These are phyloP conservation scores for Metschnikowia cerradonensis DNA, from an alignment of 805 yeast species.

Conservation along the genomic window DNA sequence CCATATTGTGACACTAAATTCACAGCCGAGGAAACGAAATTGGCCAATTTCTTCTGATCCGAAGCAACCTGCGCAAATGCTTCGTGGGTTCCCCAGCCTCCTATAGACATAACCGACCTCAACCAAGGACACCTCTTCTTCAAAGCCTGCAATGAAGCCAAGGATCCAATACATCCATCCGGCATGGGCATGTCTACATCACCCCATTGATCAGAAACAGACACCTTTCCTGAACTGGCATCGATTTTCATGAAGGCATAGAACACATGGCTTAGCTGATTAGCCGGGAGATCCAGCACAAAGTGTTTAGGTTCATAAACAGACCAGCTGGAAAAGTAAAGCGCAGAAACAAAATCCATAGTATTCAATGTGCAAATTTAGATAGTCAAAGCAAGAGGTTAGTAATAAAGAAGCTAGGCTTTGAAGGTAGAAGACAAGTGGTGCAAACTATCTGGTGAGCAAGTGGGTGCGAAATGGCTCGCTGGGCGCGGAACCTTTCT, in stretches of 20 bases:
- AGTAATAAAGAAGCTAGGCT: no score
- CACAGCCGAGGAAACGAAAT: conserved; percentile 50
- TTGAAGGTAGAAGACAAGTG: no score
- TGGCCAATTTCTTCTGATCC: conserved; percentile 24
- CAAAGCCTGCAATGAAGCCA: conserved; percentile 37
- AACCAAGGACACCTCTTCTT: conserved; percentile 40
- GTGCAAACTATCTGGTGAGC: no score
- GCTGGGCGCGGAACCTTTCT: no score
- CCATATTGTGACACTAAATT: conserved; percentile 49
- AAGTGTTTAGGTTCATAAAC: conserved; percentile 41
- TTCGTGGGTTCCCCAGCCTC: conserved; percentile 66
- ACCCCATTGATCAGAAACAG: conserved; percentile 60
- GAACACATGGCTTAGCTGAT: conserved; percentile 59
- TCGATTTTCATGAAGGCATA: conserved; percentile 74
- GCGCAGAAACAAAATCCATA: conserved; percentile 10
- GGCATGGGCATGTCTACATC: conserved; percentile 46
- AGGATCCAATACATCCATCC: conserved; percentile 28
- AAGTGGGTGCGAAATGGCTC: no score
- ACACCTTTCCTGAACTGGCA: conserved; percentile 47
- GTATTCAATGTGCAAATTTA: background rate
- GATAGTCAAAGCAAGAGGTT: no score
- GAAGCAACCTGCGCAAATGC: conserved; percentile 27
- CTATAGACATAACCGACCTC: conserved; percentile 69
- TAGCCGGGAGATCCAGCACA: conserved; percentile 60
- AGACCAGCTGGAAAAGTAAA: conserved; percentile 51